Base-by-base conservation (phyloP, 805 yeast genomes). In the Ogataea salicorniae region DNA sequence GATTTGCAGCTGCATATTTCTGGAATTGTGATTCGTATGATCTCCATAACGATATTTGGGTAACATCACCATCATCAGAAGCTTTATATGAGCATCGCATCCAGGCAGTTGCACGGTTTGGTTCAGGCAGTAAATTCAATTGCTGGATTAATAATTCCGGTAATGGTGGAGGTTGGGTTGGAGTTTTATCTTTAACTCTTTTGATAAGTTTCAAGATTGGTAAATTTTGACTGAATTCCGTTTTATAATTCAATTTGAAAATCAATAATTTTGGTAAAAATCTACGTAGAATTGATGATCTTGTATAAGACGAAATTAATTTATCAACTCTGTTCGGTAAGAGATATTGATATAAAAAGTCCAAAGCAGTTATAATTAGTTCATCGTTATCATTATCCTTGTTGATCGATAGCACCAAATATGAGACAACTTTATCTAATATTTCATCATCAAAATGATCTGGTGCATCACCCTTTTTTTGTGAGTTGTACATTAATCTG, bases 41-140 rank as follows among this genome's bases (percentile, higher is more conserved):
- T 64, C 90, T 88, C 99, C 99, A 94, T 39, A 94, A 75, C 17
- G 95, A 86, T 23, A 94, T 91, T 68, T 94, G 99, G 0, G 97
- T 90, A 11, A 91, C 96, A 61, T 90, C 96, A 4, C 92, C 89
- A 8, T 76, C 81, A 11, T 77, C 71, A 40, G 74, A 80, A 5
- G 95, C 89, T 57, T 83, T 90, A 68, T 90, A 94, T 55, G 92
- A 84, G 56, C 96, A 83, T 56, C 96, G 79, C 74, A 94, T 83
- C 98, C 98, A 94, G 31, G 89, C 77, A 5, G 96, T 87, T 0
- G 98, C 96, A 52, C 99, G 76, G 48, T 81, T 76, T 2, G 98
- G 98, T 67, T 94, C 99, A 13, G 81, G 77, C 46, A 90, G 68
- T 29, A 72, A 69, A 41, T 84, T 71, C 35, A 94, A 74, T 39